Evolutionary conservation across 2,329 filamentous ascomycete genomes (phyloP).

Genomic region (Fusarium lyarnte): DNA sequence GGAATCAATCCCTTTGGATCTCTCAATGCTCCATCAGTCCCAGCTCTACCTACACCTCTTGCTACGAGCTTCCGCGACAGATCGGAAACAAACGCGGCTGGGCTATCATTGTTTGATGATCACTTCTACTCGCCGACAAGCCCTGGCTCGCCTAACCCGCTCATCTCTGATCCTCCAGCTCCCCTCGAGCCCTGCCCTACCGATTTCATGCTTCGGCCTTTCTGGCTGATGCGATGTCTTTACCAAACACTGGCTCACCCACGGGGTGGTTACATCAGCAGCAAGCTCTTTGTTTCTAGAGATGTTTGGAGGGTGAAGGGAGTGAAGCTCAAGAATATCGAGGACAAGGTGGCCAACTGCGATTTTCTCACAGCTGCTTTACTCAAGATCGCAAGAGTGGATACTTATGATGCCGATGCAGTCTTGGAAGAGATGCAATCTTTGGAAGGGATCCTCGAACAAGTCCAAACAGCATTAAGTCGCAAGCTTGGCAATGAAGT

Average conservation of each 20-base stretch:
- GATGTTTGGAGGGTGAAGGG: constrained; percentile 95
- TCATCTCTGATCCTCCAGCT: constrained; percentile 73
- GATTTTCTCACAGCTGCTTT: constrained; percentile 91
- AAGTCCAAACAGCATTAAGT: constrained; percentile 77
- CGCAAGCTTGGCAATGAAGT: constrained; percentile 96
- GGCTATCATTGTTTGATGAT: constrained; percentile 84
- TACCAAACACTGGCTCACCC: constrained; percentile 94
- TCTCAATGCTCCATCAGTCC: constrained; percentile 61
- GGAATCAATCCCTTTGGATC: constrained; percentile 72
- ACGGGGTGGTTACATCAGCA: constrained; percentile 90
- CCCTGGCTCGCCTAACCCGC: constrained; percentile 72
- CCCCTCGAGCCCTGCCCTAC: constrained; percentile 92
- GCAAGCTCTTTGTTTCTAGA: constrained; percentile 88
- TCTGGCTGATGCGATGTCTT: constrained; percentile 96
- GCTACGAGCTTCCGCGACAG: constrained; percentile 69
- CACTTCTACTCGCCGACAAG: constrained; percentile 76
- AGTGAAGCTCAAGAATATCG: constrained; percentile 88
- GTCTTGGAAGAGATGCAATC: constrained; percentile 94
- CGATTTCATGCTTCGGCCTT: constrained; percentile 88
- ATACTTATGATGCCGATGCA: constrained; percentile 90
- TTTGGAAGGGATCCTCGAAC: constrained; percentile 85
- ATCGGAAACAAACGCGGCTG: constrained; percentile 65
- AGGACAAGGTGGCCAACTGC: constrained; percentile 93
- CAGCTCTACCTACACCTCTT: constrained; percentile 74
- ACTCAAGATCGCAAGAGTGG: constrained; percentile 82